Evolutionary conservation across 768 basidiomycete species (phyloP).

Genomic region (Mycena polygramma): DNA sequence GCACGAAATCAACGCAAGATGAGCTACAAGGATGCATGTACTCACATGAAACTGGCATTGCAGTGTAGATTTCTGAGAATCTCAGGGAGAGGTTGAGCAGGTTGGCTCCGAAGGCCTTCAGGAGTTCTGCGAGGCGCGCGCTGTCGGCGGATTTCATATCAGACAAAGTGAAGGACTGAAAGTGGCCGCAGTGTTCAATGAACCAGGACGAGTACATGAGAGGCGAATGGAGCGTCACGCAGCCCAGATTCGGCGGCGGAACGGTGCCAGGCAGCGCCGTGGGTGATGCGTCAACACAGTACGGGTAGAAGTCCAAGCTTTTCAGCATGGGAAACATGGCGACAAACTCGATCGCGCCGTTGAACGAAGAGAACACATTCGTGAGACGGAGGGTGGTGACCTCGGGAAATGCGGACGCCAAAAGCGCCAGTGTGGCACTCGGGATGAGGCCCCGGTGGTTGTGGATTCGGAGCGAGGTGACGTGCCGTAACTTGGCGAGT

Average conservation of each 20-base stretch:
- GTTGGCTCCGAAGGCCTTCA: neutral
- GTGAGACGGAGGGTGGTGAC: constrained; percentile 11
- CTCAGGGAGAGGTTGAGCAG: neutral
- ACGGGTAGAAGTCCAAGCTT: constrained; percentile 4
- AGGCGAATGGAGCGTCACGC: constrained; percentile 11
- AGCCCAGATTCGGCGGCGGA: constrained; percentile 1
- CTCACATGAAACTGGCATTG: neutral
- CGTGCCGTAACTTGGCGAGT: constrained; percentile 13
- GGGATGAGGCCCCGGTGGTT: constrained; percentile 15
- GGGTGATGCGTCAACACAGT: constrained; percentile 1
- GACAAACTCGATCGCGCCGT: constrained; percentile 14
- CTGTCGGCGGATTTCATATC: neutral
- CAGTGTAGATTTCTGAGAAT: neutral
- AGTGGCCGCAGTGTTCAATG: neutral
- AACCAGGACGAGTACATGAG: constrained; percentile 3
- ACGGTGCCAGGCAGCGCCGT: neutral
- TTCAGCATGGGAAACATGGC: constrained; percentile 9
- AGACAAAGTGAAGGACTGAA: constrained; percentile 4
- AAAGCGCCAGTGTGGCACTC: neutral
- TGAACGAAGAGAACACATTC: constrained; percentile 12
- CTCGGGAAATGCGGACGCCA: constrained; percentile 14
- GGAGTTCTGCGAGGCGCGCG: neutral
- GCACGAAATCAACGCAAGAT: neutral
- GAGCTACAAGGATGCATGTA: neutral
- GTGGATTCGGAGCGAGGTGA: constrained; percentile 8